A percentile compares a stretch with the other conserved stretches of the same genome.
Evolutionary conservation across 192 early-diverging fungal genomes (phyloP).

Genomic region (Coemansia sp.): DNA sequence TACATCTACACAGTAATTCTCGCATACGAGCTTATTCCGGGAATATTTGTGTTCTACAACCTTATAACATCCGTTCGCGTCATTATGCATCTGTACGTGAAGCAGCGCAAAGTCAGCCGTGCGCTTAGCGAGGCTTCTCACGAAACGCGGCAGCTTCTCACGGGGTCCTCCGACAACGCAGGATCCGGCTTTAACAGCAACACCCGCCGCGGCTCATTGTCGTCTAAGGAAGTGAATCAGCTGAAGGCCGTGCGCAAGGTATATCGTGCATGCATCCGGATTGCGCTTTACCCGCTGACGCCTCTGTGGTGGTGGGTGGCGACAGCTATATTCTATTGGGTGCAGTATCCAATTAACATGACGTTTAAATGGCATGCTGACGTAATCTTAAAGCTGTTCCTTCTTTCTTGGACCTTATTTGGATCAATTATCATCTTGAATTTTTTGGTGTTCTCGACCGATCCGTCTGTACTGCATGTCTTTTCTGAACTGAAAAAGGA

Average conservation of each 20-base stretch:
- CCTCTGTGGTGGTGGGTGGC: slow-evolving; percentile 25
- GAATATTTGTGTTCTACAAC: slow-evolving; percentile 31
- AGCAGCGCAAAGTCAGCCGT: slow-evolving; percentile 18
- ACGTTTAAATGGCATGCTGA: slow-evolving; percentile 18
- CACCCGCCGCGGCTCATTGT: not conserved
- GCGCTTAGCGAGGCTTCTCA: slow-evolving; percentile 11
- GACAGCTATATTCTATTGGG: slow-evolving; percentile 10
- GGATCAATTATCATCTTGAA: slow-evolving; percentile 12
- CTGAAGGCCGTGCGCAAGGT: slow-evolving; percentile 30
- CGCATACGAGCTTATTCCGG: slow-evolving; percentile 13
- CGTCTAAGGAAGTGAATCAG: slow-evolving; percentile 20
- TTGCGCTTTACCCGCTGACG: slow-evolving; percentile 34
- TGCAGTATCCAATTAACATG: slow-evolving; percentile 24
- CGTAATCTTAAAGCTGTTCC: slow-evolving; percentile 1
- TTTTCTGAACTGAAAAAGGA: slow-evolving; percentile 13
- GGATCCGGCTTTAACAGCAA: not conserved
- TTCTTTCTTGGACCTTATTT: slow-evolving; percentile 18
- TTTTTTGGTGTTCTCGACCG: slow-evolving; percentile 37
- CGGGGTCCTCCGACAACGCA: not conserved
- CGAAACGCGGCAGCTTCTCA: slow-evolving; percentile 10
- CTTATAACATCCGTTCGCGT: slow-evolving; percentile 13
- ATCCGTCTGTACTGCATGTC: slow-evolving; percentile 23
- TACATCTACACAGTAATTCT: slow-evolving; percentile 23
- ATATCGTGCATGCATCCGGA: slow-evolving; percentile 37
- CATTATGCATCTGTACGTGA: slow-evolving; percentile 24